Base-by-base conservation (phyloP, 139 green algal genomes). In the Parachlorella kessleri region DNA sequence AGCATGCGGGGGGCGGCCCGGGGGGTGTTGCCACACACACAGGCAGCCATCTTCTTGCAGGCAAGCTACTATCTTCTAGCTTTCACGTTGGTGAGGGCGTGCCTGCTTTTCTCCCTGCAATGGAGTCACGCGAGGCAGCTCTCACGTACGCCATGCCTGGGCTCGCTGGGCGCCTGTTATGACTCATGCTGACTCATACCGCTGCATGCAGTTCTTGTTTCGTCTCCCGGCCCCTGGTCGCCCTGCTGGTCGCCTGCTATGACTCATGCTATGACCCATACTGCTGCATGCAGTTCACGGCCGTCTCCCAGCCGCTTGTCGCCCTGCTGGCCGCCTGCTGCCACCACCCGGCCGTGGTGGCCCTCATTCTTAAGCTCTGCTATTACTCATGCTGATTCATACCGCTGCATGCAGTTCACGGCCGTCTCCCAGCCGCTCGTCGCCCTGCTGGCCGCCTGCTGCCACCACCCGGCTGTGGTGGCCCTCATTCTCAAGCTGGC, bases 401-500 rank as follows among this genome's bases (percentile, higher is more conserved):
- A n/a, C n/a, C n/a, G n/a, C n/a, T n/a, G n/a, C n/a, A n/a, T n/a
- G 37, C 77, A 82, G 69, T 82, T 77, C 55, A 77, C 54, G 1
- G 55, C 55, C 6, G 71, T 83, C 28, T 64, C 75, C 9, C 39
- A 33, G 7, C 28, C 63, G 3, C 66, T 84, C 3, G 74, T 91
- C 40, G 35, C 66, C 30, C 66, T 92, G 32, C 84, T 90, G 26
- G 30, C 40, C 6, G 76, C 79, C 6, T 92, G 85, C 71, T 73
- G 79, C 40, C 37, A 79, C 38, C 66, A 91, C 75, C 71, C 89
- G n/a, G 40, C 48, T 4, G 85, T 92, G 1, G 68, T 88, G 4
- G 88, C 85, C 48, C 77, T 92, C 37, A 59, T 98, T 14, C 76
- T 98, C 3, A 96, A 96, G 84, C 87, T 97, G 66, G 90, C 90